Evolutionary conservation across 495 filamentous ascomycete species (phyloP).

Genomic region (Tuber magnatum): DNA sequence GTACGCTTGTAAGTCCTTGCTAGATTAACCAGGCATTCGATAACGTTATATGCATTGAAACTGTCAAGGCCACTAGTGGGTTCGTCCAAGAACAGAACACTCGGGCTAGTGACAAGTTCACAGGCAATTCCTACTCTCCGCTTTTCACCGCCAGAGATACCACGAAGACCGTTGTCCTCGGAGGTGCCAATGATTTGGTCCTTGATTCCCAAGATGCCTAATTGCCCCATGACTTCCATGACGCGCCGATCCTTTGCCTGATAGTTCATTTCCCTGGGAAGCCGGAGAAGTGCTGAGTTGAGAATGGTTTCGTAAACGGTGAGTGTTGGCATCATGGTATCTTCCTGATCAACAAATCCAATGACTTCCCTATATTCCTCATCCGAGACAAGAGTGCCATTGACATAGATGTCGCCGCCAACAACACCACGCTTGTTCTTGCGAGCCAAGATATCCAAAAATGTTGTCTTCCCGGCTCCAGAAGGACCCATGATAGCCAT

Average conservation of each 20-base stretch:
- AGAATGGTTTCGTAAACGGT: slow-evolving; percentile 98
- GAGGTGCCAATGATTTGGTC: slow-evolving; percentile 89
- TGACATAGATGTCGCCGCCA: slow-evolving; percentile 80
- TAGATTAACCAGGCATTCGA: slow-evolving; percentile 89
- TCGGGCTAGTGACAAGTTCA: slow-evolving; percentile 93
- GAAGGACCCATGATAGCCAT: slow-evolving; percentile 98
- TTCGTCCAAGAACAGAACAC: slow-evolving; percentile 94
- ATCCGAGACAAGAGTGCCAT: slow-evolving; percentile 82
- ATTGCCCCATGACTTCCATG: slow-evolving; percentile 85
- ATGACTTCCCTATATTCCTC: slow-evolving; percentile 81
- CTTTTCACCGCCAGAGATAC: slow-evolving; percentile 96
- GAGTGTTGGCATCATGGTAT: slow-evolving; percentile 92
- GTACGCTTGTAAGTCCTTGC: slow-evolving; percentile 94
- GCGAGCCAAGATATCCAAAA: slow-evolving; percentile 89
- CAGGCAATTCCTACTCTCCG: slow-evolving; percentile 93
- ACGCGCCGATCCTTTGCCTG: slow-evolving; percentile 81
- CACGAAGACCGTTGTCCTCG: slow-evolving; percentile 87
- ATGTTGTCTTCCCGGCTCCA: slow-evolving; percentile 94
- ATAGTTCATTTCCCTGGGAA: slow-evolving; percentile 83
- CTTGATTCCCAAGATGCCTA: slow-evolving; percentile 84
- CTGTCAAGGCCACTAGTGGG: slow-evolving; percentile 93
- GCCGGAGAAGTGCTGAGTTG: slow-evolving; percentile 80
- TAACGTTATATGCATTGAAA: slow-evolving; percentile 93
- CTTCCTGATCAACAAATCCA: slow-evolving; percentile 96
- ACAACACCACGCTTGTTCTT: slow-evolving; percentile 91